Conservation (phyloP, 108 stramenopile genomes). For the Bacterosira constricta region DNA sequence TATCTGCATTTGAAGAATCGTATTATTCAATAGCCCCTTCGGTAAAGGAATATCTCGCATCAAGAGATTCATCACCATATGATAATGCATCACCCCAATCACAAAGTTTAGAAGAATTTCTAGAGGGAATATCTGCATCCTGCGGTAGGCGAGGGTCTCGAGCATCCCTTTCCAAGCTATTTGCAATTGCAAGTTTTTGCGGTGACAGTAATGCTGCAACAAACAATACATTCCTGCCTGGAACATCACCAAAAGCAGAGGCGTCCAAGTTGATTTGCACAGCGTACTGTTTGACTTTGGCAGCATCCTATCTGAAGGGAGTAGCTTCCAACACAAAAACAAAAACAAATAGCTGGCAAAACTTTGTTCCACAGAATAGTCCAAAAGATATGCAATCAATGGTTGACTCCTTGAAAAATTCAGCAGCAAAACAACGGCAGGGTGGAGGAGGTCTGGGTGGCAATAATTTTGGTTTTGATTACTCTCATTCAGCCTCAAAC, state of each 20-base stretch:
- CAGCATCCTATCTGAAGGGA: constrained; percentile 37
- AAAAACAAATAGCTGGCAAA: constrained; percentile 1
- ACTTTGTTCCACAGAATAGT: constrained; percentile 21
- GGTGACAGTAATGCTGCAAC: neutral
- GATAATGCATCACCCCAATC: neutral
- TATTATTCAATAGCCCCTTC: constrained; percentile 30
- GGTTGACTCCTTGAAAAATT: constrained; percentile 34
- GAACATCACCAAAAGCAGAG: constrained; percentile 9
- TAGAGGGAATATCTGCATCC: constrained; percentile 35
- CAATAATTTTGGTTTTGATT: constrained; percentile 29
- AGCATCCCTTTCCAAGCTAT: constrained; percentile 28
- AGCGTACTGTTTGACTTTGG: constrained; percentile 39
- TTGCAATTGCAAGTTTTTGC: constrained; percentile 7
- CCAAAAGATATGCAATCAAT: constrained; percentile 24
- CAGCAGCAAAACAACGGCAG: constrained; percentile 26
- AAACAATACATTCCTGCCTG: constrained; percentile 5
- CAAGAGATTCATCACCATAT: neutral
- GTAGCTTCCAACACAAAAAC: neutral
- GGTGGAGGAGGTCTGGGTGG: neutral
- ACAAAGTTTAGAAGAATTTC: constrained; percentile 21
- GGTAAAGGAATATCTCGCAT: neutral
- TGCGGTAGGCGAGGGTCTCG: constrained; percentile 45
- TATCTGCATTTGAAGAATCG: constrained; percentile 14
- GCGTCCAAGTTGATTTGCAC: constrained; percentile 27
- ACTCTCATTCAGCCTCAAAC: constrained; percentile 2